phyloP scores from a whole-genome alignment of 768 basidiomycete genomes.

The Mrakia gelida region DNA sequence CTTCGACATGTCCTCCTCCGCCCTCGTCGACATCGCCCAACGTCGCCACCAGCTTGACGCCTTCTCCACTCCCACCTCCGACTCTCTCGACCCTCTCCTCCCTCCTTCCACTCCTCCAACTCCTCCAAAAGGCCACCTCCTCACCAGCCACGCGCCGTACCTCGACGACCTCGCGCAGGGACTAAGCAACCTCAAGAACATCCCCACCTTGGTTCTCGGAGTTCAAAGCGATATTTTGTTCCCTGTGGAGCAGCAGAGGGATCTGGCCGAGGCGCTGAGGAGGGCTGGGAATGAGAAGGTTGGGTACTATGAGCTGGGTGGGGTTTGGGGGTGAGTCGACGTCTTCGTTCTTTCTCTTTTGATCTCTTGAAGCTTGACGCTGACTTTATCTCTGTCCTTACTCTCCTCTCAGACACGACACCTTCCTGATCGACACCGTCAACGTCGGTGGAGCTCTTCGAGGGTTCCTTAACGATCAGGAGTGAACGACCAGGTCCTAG shows the following conservation, averaged over 20 bases:
- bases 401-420: conserved; percentile 24
- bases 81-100: conserved; percentile 48
- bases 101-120: conserved; percentile 5
- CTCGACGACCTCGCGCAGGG: conserved; percentile 73
- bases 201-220: conserved; percentile 79
- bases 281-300: conserved; percentile 84
- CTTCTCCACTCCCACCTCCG: conserved; percentile 34
- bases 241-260: conserved; percentile 94
- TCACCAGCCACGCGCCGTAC: conserved; percentile 52
- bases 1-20: conserved; percentile 83
- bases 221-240: conserved; percentile 97
- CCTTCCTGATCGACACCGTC: conserved; percentile 31
- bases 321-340: conserved; percentile 73
- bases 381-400: not conserved
- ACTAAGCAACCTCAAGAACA: conserved; percentile 66
- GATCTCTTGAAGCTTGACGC: not conserved
- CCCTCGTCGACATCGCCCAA: conserved; percentile 60
- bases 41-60: conserved; percentile 37
- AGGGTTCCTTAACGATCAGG: conserved; percentile 26
- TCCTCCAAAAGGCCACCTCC: conserved; percentile 22
- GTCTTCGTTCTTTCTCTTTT: not conserved
- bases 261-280: conserved; percentile 84
- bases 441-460: conserved; percentile 33
- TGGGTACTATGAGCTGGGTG: conserved; percentile 93
- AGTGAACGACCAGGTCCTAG: not conserved